phyloP scores from a whole-genome alignment of 495 filamentous ascomycete species.

The Apiosordaria backusii region DNA sequence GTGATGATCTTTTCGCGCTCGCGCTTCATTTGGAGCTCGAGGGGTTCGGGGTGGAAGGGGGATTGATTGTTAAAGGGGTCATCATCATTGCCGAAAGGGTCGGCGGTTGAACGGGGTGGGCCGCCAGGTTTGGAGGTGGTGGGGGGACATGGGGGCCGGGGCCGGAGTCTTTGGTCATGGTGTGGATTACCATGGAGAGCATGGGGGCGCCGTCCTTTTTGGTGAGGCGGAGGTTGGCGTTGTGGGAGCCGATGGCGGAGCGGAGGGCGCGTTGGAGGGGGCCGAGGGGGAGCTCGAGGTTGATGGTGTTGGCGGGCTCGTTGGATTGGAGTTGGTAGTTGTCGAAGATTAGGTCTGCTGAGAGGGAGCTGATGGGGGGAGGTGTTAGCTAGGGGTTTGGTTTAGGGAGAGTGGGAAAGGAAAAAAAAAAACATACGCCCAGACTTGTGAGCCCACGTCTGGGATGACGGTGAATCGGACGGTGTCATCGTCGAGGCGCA shows the following conservation, averaged over 20 bases:
- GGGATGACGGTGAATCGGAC: constrained; percentile 94
- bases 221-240: constrained; percentile 81
- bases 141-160: constrained; percentile 26
- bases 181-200: constrained; percentile 78
- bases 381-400: constrained; percentile 9
- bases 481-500: constrained; percentile 78
- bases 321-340: constrained; percentile 83
- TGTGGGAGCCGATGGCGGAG: constrained; percentile 70
- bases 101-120: constrained; percentile 20
- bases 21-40: constrained; percentile 48
- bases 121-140: constrained; percentile 19
- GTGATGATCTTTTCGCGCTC: constrained; percentile 84
- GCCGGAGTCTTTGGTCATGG: constrained; percentile 47
- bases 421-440: constrained; percentile 66
- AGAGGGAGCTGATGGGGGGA: constrained; percentile 41
- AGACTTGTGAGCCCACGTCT: constrained; percentile 90
- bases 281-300: constrained; percentile 84
- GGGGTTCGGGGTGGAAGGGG: constrained; percentile 44
- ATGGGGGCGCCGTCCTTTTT: constrained; percentile 85
- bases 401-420: background rate
- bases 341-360: constrained; percentile 80
- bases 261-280: constrained; percentile 81
- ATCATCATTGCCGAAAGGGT: constrained; percentile 28
- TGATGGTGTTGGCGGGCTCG: constrained; percentile 76
- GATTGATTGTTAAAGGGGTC: constrained; percentile 34